phyloP scores from a whole-genome alignment of 371 early-diverging fungal species.

The Entomophthora muscae region DNA sequence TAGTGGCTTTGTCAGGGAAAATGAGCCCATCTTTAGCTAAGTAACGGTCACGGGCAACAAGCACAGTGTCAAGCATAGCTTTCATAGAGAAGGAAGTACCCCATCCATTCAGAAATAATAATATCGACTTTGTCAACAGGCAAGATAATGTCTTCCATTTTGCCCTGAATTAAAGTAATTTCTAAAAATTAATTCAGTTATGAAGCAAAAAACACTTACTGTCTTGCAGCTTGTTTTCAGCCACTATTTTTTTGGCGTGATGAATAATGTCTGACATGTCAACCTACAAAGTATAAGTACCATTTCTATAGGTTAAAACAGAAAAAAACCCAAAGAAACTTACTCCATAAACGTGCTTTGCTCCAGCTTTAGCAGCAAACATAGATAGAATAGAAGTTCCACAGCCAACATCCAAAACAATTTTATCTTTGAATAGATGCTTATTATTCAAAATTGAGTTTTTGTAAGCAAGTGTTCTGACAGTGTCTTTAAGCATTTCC shows the following conservation, averaged over 20 bases:
- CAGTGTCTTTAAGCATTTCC: constrained; percentile 90
- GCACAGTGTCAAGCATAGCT: constrained; percentile 96
- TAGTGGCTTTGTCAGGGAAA: constrained; percentile 83
- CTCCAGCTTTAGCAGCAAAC: constrained; percentile 97
- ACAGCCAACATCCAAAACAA: constrained; percentile 95
- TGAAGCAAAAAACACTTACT: constrained; percentile 17
- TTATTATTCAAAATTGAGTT: constrained; percentile 82
- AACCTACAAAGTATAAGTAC: too few species aligned
- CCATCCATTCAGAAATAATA: constrained; percentile 98
- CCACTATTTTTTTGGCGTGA: constrained; percentile 75
- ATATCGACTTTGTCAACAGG: constrained; percentile 86
- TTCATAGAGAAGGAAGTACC: constrained; percentile 93
- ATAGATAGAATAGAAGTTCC: constrained; percentile 94
- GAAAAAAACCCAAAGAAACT: constrained; percentile 11
- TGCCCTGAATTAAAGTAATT: constrained; percentile 79
- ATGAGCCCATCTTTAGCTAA: constrained; percentile 63
- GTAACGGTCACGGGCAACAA: constrained; percentile 87
- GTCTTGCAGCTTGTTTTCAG: constrained; percentile 70
- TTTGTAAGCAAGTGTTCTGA: constrained; percentile 89
- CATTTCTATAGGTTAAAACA: too few species aligned
- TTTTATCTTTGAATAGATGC: constrained; percentile 87
- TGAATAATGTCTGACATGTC: constrained; percentile 95
- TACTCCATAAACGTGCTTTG: constrained; percentile 81
- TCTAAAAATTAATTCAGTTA: constrained; percentile 11
- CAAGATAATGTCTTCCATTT: constrained; percentile 84